Percentiles rank a stretch among this genome's conserved stretches.
Evolutionary conservation across 768 basidiomycete species (phyloP).

Genomic region (Leccinum arenicola): DNA sequence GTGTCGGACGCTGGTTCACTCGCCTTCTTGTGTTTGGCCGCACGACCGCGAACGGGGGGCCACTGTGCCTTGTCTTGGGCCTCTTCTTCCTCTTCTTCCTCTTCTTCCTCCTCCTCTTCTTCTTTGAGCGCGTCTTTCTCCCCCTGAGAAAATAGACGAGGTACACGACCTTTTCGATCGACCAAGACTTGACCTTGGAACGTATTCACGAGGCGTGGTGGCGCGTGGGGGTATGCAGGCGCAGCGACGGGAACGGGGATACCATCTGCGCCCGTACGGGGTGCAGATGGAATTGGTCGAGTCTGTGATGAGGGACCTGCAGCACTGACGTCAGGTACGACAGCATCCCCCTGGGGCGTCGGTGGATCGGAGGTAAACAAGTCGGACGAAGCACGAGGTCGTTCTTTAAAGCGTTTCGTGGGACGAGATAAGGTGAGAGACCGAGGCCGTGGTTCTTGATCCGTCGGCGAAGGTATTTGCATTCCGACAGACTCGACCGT

Average conservation of each 20-base stretch:
- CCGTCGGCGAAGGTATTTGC: not conserved
- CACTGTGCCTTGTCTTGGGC: constrained; percentile 1
- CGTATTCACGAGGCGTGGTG: constrained; percentile 21
- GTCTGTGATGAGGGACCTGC: not conserved
- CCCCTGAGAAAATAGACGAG: not conserved
- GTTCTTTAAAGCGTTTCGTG: constrained; percentile 11
- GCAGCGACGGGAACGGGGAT: not conserved
- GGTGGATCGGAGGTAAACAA: constrained; percentile 18
- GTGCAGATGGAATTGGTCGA: not conserved
- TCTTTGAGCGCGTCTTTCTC: not conserved
- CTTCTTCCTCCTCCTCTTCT: not conserved
- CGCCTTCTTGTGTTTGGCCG: not conserved
- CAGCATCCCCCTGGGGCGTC: constrained; percentile 4
- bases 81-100: not conserved
- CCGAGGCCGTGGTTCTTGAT: not conserved
- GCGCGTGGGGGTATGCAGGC: constrained; percentile 10
- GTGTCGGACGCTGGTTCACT: not conserved
- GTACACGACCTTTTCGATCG: constrained; percentile 15
- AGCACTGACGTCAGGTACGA: not conserved
- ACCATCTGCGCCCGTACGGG: not conserved
- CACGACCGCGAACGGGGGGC: constrained; percentile 15
- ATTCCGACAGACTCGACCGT: not conserved
- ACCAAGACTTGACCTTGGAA: constrained; percentile 20
- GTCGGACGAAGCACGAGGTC: constrained; percentile 10
- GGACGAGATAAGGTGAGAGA: not conserved